Percentiles rank a stretch among this genome's conserved stretches.
Evolutionary conservation across 1,284 basidiomycete genomes (phyloP).

Genomic region (Sparassis latifolia): DNA sequence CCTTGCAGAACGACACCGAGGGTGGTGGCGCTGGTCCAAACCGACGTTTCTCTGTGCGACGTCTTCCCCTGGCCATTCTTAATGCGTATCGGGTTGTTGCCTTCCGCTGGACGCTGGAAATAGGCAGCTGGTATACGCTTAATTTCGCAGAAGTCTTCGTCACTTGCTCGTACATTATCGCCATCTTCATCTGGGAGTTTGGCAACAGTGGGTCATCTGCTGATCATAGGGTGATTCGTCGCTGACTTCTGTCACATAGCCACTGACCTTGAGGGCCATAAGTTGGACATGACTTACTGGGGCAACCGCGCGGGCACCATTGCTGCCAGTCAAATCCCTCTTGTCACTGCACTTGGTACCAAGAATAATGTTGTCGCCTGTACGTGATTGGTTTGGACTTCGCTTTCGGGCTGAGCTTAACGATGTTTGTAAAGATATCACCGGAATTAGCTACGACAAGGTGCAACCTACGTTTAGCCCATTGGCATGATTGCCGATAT

Average conservation of each 20-base stretch:
- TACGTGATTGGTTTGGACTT: slow-evolving; percentile 23
- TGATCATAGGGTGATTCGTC: not conserved
- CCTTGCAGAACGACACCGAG: slow-evolving; percentile 18
- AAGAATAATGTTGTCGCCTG: slow-evolving; percentile 60
- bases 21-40: slow-evolving; percentile 2
- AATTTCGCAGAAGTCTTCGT: slow-evolving; percentile 43
- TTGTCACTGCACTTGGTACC: slow-evolving; percentile 57
- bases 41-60: slow-evolving; percentile 19
- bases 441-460: slow-evolving; percentile 56
- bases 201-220: slow-evolving; percentile 35
- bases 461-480: slow-evolving; percentile 12
- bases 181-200: slow-evolving; percentile 43
- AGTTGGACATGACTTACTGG: slow-evolving; percentile 35
- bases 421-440: slow-evolving; percentile 34
- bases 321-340: slow-evolving; percentile 49
- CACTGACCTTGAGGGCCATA: slow-evolving; percentile 27
- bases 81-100: slow-evolving; percentile 42
- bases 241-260: slow-evolving; percentile 22
- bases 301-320: slow-evolving; percentile 43
- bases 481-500: not conserved
- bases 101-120: slow-evolving; percentile 42
- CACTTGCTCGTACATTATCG: slow-evolving; percentile 36
- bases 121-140: slow-evolving; percentile 36
- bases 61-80: slow-evolving; percentile 31
- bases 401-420: not conserved